Percentiles rank a stretch among this genome's conserved stretches.
phyloP scores from a whole-genome alignment of 169 alveolate species.

The Plasmodium relictum region DNA sequence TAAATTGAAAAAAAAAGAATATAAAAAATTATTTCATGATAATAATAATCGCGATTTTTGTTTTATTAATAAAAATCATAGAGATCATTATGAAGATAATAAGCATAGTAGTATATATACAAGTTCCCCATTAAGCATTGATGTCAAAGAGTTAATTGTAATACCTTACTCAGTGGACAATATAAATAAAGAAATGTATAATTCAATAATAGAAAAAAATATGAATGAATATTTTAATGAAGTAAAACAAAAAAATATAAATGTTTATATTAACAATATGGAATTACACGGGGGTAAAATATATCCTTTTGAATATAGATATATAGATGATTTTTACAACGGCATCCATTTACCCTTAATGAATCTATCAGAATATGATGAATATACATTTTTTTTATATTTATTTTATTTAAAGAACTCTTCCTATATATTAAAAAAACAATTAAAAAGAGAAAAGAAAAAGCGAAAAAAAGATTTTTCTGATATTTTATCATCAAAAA shows the following conservation, averaged over 20 bases:
- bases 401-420: slow-evolving; percentile 70
- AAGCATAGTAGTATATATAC: background rate
- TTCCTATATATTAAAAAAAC: slow-evolving; percentile 60
- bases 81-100: slow-evolving; percentile 35
- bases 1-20: background rate
- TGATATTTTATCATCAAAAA: slow-evolving; percentile 51
- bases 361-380: slow-evolving; percentile 65
- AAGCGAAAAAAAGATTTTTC: slow-evolving; percentile 67
- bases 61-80: slow-evolving; percentile 7
- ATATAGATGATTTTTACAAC: slow-evolving; percentile 43
- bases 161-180: slow-evolving; percentile 59
- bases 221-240: slow-evolving; percentile 42
- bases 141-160: slow-evolving; percentile 58
- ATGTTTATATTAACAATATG: slow-evolving; percentile 60
- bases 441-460: slow-evolving; percentile 66
- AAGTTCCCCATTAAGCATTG: slow-evolving; percentile 11
- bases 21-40: background rate
- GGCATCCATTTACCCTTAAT: slow-evolving; percentile 53
- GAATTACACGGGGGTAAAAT: slow-evolving; percentile 50
- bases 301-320: slow-evolving; percentile 69
- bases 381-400: slow-evolving; percentile 61
- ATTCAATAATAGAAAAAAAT: slow-evolving; percentile 9
- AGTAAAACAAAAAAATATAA: slow-evolving; percentile 47
- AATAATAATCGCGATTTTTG: background rate
- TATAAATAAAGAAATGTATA: slow-evolving; percentile 27